Evolutionary conservation across 2,329 filamentous ascomycete genomes (phyloP), one percentile per base, ranked within the genome.

Genomic region (Aspergillus texensis): DNA sequence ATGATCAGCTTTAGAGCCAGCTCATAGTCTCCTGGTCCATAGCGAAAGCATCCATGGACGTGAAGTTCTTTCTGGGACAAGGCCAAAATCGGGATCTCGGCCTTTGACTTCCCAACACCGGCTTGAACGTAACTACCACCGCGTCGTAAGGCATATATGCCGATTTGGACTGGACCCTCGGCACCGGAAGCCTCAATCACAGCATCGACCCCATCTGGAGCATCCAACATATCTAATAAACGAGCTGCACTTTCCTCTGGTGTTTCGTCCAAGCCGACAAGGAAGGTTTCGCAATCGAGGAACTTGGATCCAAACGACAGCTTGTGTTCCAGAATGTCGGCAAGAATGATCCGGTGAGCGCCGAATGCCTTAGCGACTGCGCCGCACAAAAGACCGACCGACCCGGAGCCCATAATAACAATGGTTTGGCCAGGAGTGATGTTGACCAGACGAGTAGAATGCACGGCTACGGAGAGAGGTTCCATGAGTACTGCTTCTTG

Each of bases 361-460:
- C 86, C 87, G n/a, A 86, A 85, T 68, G 85, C 83, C 41, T 84
- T 79, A 3, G 87, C 86, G 81, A 89, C 88, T 41, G 86, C 86
- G 5, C 86, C 86, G 8, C 85, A 86, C 61, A 89, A 78, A 3
- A 90, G 78, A 1, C 88, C 88, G 43, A 90, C 84, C 2, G 88
- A 85, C 21, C 88, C 88, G 16, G 87, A 86, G 32, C 88, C 88
- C 26, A 88, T 82, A 45, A 90, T 84, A 16, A 89, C 28, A 19
- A 79, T 60, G 2, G 72, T 67, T 58, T 80, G 71, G 1, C 80
- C 81, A 2, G 79, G 66, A 26, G 70, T 68, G 16, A 82, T 57
- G 4, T 71, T 73, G 6, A 75, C 73, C 6, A 77, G 71, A 28
- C 80, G 74, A 24, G 79, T 74, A 0, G 77, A 75, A 28, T 81